Percentiles rank a stretch among this genome's conserved stretches.
phyloP scores from a whole-genome alignment of 1,284 basidiomycete genomes.

The Xerocomus subilludens region DNA sequence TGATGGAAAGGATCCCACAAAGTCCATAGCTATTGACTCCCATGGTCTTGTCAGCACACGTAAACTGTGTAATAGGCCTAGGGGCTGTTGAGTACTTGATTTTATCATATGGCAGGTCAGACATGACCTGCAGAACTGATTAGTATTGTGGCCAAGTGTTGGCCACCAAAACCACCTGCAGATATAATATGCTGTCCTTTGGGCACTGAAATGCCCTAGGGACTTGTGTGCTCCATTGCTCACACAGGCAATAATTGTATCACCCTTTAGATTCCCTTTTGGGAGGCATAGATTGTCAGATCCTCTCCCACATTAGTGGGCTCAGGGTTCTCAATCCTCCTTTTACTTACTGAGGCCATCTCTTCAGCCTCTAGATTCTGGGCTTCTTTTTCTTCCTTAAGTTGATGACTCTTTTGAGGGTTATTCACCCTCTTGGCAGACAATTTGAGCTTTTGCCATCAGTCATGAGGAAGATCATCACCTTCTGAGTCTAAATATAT shows the following conservation, averaged over 20 bases:
- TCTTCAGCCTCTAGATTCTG: too few species aligned
- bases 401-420: too few species aligned
- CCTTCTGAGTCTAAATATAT: too few species aligned
- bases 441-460: not conserved
- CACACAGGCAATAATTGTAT: not conserved
- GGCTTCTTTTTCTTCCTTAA: too few species aligned
- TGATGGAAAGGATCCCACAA: not conserved
- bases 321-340: not conserved
- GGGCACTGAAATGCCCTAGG: slow-evolving; percentile 37
- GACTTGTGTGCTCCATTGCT: slow-evolving; percentile 37
- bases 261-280: not conserved
- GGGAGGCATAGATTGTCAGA: not conserved
- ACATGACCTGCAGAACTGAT: slow-evolving; percentile 27
- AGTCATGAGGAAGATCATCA: too few species aligned
- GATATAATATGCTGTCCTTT: slow-evolving; percentile 17
- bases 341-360: too few species aligned
- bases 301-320: not conserved
- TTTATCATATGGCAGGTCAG: not conserved
- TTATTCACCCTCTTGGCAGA: not conserved
- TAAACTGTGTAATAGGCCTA: not conserved
- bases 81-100: not conserved
- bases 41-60: not conserved
- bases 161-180: slow-evolving; percentile 12
- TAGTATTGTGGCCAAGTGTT: slow-evolving; percentile 33
- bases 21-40: not conserved